A percentile compares a stretch with the other conserved stretches of the same genome.
Conservation (phyloP, 257 asterid genomes). For the Solanum ahanhuiri region DNA sequence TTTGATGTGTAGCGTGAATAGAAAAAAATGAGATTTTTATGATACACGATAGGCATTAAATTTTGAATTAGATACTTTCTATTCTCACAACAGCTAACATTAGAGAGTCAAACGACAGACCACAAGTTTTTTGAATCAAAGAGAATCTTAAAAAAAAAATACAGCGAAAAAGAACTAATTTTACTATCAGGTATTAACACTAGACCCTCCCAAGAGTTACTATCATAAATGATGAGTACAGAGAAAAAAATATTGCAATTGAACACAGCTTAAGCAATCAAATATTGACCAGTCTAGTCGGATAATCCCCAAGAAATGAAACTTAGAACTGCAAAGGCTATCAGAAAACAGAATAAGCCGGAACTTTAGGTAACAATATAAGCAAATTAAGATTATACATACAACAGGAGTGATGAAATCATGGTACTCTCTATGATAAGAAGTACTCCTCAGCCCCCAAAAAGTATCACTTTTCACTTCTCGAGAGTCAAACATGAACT, state of each 20-base stretch:
- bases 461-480: neutral
- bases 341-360: neutral
- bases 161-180: neutral
- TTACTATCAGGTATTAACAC: neutral
- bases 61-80: slow-evolving; percentile 11
- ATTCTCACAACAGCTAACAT: slow-evolving; percentile 9
- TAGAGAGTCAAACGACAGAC: slow-evolving; percentile 14
- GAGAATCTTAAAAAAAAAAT: neutral
- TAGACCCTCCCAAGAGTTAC: neutral
- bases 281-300: neutral
- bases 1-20: neutral
- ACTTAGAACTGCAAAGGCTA: neutral
- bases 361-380: neutral
- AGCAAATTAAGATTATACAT: neutral
- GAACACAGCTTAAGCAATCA: neutral
- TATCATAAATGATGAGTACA: neutral
- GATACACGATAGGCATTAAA: neutral
- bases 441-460: neutral
- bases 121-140: neutral
- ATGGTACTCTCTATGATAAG: neutral
- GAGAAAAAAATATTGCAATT: neutral
- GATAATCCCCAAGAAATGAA: neutral
- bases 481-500: neutral
- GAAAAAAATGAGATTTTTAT: neutral
- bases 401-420: neutral